Evolutionary conservation across 2,329 filamentous ascomycete genomes (phyloP).

Genomic region (Alternaria viburni): DNA sequence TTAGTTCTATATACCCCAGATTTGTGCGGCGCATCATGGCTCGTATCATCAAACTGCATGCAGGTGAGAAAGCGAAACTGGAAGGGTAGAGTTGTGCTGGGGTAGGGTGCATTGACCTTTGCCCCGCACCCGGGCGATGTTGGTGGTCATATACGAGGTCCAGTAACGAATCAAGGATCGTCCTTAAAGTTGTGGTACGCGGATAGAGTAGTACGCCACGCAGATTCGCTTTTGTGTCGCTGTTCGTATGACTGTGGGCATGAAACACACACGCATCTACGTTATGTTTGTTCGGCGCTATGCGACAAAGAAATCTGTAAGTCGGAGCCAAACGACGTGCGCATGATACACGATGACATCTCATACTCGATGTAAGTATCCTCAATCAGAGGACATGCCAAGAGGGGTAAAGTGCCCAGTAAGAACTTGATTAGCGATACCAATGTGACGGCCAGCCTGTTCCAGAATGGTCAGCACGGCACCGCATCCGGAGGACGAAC

Average conservation of each 20-base stretch:
- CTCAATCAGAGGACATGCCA: constrained; percentile 4
- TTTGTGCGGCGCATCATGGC: constrained; percentile 1
- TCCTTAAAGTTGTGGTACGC: neutral
- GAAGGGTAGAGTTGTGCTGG: neutral
- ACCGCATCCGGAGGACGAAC: constrained; percentile 11
- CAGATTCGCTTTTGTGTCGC: neutral
- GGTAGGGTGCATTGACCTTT: constrained; percentile 8
- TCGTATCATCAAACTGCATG: constrained; percentile 3
- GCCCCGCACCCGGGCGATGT: constrained; percentile 12
- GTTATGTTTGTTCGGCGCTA: neutral
- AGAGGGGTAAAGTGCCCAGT: constrained; percentile 10
- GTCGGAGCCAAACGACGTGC: neutral
- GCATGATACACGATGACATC: neutral
- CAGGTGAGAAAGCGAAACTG: constrained; percentile 7
- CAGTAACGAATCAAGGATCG: neutral
- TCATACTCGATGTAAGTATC: neutral
- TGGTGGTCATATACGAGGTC: constrained; percentile 11
- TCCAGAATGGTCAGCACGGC: neutral
- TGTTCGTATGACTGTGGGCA: neutral
- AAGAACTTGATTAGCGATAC: neutral
- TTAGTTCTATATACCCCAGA: constrained; percentile 15
- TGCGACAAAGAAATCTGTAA: neutral
- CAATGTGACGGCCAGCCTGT: neutral
- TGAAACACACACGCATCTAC: neutral
- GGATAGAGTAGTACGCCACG: neutral